Evolutionary conservation across 176 grass and related monocot species (phyloP).

Genomic region (Luzula sylvatica): DNA sequence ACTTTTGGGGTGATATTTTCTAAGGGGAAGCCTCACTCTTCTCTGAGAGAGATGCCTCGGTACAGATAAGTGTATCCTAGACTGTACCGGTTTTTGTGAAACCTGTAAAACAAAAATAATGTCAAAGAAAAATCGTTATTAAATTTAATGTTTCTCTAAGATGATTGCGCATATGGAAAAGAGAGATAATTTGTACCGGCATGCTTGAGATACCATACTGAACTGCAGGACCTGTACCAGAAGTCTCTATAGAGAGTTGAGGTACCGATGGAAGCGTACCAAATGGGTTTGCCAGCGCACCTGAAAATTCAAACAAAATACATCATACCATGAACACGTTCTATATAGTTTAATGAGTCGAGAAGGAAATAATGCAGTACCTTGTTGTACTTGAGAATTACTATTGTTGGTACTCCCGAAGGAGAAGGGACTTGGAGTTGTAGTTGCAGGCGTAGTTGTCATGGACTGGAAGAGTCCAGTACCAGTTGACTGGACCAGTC

Average conservation of each 20-base stretch:
- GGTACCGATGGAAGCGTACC: neutral
- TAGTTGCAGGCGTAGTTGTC: neutral
- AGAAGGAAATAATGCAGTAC: conserved; percentile 2
- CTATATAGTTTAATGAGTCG: neutral
- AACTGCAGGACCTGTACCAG: conserved; percentile 3
- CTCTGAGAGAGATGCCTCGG: conserved; percentile 18
- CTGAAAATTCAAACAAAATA: neutral
- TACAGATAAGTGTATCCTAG: conserved; percentile 3
- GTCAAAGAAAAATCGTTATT: too few species aligned
- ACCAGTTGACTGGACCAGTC: too few species aligned
- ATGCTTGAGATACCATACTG: conserved; percentile 16
- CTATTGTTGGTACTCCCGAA: neutral
- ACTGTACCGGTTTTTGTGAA: neutral
- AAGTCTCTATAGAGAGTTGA: neutral
- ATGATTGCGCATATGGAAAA: neutral
- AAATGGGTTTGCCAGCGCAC: neutral
- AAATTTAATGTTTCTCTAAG: neutral
- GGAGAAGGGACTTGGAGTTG: conserved; percentile 1
- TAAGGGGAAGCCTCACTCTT: conserved; percentile 21
- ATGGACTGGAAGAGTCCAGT: conserved; percentile 1
- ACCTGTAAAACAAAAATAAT: neutral
- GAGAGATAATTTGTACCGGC: neutral
- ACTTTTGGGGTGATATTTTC: conserved; percentile 19
- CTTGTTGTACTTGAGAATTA: conserved; percentile 3
- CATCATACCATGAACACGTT: neutral